Conservation (phyloP, 345 rosid species). For the Pugionium dolabratum region DNA sequence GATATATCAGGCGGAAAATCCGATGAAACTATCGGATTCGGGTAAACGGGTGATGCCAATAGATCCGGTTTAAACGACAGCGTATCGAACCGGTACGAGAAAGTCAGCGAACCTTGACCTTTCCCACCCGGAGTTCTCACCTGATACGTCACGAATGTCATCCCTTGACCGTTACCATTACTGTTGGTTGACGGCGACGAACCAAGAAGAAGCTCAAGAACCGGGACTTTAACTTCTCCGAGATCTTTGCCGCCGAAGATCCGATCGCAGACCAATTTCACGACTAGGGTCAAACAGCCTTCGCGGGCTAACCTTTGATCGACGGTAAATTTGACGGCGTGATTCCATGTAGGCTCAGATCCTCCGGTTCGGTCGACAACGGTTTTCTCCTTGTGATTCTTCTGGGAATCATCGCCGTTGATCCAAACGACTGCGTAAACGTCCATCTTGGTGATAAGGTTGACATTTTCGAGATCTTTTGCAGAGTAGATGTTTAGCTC, state of each 20-base stretch:
- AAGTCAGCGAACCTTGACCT: slow-evolving; percentile 63
- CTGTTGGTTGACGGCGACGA: slow-evolving; percentile 29
- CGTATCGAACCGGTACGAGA: slow-evolving; percentile 61
- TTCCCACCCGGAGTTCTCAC: slow-evolving; percentile 67
- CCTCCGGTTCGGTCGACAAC: slow-evolving; percentile 52
- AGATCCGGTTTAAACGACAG: slow-evolving; percentile 27
- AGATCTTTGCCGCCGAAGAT: slow-evolving; percentile 64
- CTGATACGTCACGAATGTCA: slow-evolving; percentile 61
- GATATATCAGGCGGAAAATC: not conserved
- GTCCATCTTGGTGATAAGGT: slow-evolving; percentile 75
- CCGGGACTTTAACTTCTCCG: slow-evolving; percentile 73
- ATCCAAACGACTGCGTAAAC: slow-evolving; percentile 67
- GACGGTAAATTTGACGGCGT: slow-evolving; percentile 57
- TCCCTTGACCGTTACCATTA: slow-evolving; percentile 33
- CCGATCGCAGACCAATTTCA: slow-evolving; percentile 71
- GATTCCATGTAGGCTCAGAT: slow-evolving; percentile 68
- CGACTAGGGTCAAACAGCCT: slow-evolving; percentile 52
- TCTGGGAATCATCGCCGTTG: slow-evolving; percentile 49
- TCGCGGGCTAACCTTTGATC: slow-evolving; percentile 48
- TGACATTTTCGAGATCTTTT: slow-evolving; percentile 65
- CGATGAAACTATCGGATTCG: slow-evolving; percentile 23
- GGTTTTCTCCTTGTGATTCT: slow-evolving; percentile 53
- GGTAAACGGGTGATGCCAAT: slow-evolving; percentile 34
- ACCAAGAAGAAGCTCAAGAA: slow-evolving; percentile 56
- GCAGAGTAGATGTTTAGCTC: slow-evolving; percentile 74